A percentile compares a stretch with the other conserved stretches of the same genome.
Conservation (phyloP, 345 rosid species). For the Boechera stricta region DNA sequence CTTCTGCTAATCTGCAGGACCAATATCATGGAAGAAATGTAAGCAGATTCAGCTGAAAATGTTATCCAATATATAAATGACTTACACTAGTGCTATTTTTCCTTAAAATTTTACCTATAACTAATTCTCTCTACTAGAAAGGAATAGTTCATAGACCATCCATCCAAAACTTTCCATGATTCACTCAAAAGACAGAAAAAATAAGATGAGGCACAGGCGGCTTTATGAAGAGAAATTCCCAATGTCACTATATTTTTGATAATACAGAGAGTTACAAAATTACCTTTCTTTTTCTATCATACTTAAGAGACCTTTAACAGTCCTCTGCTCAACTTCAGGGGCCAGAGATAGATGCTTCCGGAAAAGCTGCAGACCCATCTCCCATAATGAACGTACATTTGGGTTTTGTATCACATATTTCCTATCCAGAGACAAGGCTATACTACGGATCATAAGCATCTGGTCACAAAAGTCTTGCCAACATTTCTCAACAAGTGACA, state of each 20-base stretch:
- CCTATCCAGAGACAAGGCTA: constrained; percentile 91
- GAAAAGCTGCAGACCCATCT: constrained; percentile 98
- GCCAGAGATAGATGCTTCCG: constrained; percentile 82
- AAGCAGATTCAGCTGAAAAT: constrained; percentile 20
- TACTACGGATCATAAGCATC: constrained; percentile 95
- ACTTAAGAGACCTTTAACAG: constrained; percentile 88
- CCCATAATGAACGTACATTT: constrained; percentile 88
- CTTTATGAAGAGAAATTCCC: constrained; percentile 11
- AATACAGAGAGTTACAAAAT: constrained; percentile 11
- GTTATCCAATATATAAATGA: constrained; percentile 10
- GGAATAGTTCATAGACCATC: constrained; percentile 13
- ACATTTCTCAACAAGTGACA: constrained; percentile 88
- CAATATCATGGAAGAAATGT: constrained; percentile 33
- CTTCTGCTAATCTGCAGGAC: constrained; percentile 79
- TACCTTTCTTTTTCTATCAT: constrained; percentile 98
- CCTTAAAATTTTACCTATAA: background rate
- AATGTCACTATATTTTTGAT: background rate
- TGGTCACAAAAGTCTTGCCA: constrained; percentile 97
- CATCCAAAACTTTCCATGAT: background rate
- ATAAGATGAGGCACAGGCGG: background rate
- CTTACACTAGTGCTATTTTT: background rate
- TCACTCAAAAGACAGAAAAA: constrained; percentile 18
- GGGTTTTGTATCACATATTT: constrained; percentile 91
- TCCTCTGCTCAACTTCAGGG: constrained; percentile 92
- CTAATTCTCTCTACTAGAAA: constrained; percentile 8